Conservation (phyloP, 2,329 filamentous ascomycete genomes). For the Colletotrichum costaricense region DNA sequence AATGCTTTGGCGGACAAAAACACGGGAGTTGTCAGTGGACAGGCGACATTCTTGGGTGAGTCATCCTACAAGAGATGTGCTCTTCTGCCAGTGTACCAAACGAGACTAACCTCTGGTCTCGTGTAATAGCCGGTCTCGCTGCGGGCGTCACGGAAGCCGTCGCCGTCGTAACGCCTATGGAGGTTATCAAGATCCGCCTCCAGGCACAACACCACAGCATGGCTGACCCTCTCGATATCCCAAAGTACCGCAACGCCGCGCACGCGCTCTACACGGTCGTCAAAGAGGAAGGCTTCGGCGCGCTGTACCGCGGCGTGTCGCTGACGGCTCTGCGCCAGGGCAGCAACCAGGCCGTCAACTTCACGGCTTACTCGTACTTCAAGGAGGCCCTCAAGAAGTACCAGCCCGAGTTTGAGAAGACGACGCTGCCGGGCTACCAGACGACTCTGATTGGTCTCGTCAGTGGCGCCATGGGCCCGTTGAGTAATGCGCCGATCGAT, state of each 20-base stretch:
- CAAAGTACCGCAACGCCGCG: constrained; percentile 96
- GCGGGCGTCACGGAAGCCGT: constrained; percentile 98
- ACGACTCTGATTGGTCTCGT: constrained; percentile 92
- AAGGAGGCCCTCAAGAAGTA: constrained; percentile 79
- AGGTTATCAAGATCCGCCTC: constrained; percentile 98
- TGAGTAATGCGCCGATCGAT: constrained; percentile 97
- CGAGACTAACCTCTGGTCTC: background rate
- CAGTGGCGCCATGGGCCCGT: constrained; percentile 92
- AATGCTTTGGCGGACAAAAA: constrained; percentile 77
- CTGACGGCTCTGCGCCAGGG: constrained; percentile 95
- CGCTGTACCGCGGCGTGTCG: constrained; percentile 92
- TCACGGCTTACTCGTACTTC: constrained; percentile 96
- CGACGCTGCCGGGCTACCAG: constrained; percentile 84
- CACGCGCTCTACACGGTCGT: constrained; percentile 87
- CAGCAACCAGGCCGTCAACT: constrained; percentile 98
- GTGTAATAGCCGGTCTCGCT: constrained; percentile 76
- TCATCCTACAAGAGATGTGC: background rate
- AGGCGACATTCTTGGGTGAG: constrained; percentile 68
- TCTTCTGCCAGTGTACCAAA: background rate
- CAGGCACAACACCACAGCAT: constrained; percentile 98
- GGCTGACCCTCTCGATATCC: constrained; percentile 94
- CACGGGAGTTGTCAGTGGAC: constrained; percentile 75
- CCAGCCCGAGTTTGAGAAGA: constrained; percentile 75
- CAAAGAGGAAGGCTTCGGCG: constrained; percentile 87
- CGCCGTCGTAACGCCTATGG: constrained; percentile 96